phyloP scores from a whole-genome alignment of 257 asterid species.

The Capsicum rhomboideum region DNA sequence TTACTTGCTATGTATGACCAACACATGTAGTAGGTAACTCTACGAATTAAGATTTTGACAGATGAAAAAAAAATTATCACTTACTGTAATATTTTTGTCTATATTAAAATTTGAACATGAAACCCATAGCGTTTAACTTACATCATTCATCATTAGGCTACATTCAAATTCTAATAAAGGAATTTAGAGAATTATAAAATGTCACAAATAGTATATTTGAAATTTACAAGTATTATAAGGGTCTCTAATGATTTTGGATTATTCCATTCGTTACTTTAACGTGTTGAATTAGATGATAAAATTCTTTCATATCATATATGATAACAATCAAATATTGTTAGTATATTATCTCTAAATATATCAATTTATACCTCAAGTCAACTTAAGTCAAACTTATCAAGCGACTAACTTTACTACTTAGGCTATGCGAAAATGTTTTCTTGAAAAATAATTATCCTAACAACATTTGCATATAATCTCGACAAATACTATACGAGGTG shows the following conservation, averaged over 20 bases:
- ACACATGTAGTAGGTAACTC: not conserved
- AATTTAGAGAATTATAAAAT: not conserved
- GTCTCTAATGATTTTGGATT: not conserved
- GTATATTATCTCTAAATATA: not conserved
- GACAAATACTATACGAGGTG: not conserved
- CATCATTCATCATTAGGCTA: not conserved
- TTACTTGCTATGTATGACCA: too few relatives aligned
- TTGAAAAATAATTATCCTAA: not conserved
- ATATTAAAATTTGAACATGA: not conserved
- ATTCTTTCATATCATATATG: not conserved
- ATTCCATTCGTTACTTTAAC: not conserved
- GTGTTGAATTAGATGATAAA: not conserved
- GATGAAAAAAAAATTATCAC: fast-evolving
- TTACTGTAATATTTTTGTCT: not conserved
- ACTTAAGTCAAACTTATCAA: not conserved
- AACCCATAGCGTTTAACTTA: too few relatives aligned
- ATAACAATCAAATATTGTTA: not conserved
- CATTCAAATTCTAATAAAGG: not conserved
- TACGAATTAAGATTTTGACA: fast-evolving
- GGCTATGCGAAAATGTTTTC: not conserved
- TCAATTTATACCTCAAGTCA: not conserved
- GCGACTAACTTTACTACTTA: not conserved
- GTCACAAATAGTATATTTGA: not conserved
- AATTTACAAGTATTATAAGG: not conserved
- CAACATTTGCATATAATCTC: not conserved